Evolutionary conservation across 257 asterid genomes (phyloP).

Genomic region (Paraleonurus japonicus): DNA sequence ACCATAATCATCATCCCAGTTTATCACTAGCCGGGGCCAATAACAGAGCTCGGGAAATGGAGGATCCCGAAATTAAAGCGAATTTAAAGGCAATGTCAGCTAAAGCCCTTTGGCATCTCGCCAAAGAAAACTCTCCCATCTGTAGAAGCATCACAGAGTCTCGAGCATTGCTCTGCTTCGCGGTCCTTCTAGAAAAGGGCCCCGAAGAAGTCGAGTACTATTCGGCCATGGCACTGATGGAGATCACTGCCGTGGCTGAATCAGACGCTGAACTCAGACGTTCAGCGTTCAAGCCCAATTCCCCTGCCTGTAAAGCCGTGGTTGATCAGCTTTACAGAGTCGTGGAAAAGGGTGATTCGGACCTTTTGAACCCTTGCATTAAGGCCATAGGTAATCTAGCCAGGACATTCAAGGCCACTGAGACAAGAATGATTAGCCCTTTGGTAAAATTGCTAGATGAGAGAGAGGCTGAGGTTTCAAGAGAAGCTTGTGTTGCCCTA

Average conservation of each 20-base stretch:
- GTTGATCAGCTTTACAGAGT: slow-evolving; percentile 56
- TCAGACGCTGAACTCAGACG: slow-evolving; percentile 54
- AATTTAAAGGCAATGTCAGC: slow-evolving; percentile 84
- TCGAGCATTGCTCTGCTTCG: slow-evolving; percentile 66
- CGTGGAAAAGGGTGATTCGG: slow-evolving; percentile 44
- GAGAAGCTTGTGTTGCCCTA: slow-evolving; percentile 59
- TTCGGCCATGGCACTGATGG: slow-evolving; percentile 87
- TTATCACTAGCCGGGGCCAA: slow-evolving; percentile 40
- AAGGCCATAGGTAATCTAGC: slow-evolving; percentile 60
- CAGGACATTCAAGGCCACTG: slow-evolving; percentile 66
- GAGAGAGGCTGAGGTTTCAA: slow-evolving; percentile 48
- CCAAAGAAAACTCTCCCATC: slow-evolving; percentile 60
- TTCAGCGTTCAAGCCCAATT: slow-evolving; percentile 70
- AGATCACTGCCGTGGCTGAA: slow-evolving; percentile 69
- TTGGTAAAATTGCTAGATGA: slow-evolving; percentile 59
- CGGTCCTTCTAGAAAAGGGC: slow-evolving; percentile 72
- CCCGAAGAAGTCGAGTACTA: slow-evolving; percentile 55
- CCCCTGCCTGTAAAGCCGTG: slow-evolving; percentile 70
- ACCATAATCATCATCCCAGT: slow-evolving; percentile 34
- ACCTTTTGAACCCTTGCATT: slow-evolving; percentile 61
- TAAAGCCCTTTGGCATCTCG: slow-evolving; percentile 75
- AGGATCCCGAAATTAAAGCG: slow-evolving; percentile 69
- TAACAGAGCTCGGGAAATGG: slow-evolving; percentile 63
- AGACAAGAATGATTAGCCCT: slow-evolving; percentile 63
- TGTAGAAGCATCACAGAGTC: slow-evolving; percentile 87